phyloP scores from a whole-genome alignment of 176 grass and related monocot genomes.

The Bromus sterilis region DNA sequence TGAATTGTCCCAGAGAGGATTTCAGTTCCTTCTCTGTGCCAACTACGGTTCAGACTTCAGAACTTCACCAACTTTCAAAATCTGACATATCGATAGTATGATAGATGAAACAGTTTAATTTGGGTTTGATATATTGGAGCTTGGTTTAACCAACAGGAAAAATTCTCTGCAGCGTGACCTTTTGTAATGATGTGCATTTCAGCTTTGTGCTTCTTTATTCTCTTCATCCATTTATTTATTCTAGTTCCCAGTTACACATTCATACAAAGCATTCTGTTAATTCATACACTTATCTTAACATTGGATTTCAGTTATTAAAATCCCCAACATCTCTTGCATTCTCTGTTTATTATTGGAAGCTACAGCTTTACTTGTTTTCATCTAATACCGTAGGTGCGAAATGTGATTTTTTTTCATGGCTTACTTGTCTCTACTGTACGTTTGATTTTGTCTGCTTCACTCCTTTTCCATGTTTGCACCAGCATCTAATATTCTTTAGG shows the following conservation, averaged over 20 bases:
- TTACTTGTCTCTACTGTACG: neutral
- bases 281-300: neutral
- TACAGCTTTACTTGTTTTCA: neutral
- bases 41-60: neutral
- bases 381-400: neutral
- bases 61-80: neutral
- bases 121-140: neutral
- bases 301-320: neutral
- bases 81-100: neutral
- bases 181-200: neutral
- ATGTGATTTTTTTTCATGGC: neutral
- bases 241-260: neutral
- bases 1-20: neutral
- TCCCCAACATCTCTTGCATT: neutral
- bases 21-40: neutral
- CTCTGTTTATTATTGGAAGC: neutral
- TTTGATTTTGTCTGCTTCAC: neutral
- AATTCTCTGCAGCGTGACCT: too few species aligned
- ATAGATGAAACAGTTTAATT: neutral
- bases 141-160: neutral
- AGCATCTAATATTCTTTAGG: neutral
- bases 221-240: neutral
- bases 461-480: neutral
- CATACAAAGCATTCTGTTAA: neutral
- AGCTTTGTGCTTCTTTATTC: neutral